Base-by-base conservation (phyloP, 208 protist species). In the Leishmania turanica region DNA sequence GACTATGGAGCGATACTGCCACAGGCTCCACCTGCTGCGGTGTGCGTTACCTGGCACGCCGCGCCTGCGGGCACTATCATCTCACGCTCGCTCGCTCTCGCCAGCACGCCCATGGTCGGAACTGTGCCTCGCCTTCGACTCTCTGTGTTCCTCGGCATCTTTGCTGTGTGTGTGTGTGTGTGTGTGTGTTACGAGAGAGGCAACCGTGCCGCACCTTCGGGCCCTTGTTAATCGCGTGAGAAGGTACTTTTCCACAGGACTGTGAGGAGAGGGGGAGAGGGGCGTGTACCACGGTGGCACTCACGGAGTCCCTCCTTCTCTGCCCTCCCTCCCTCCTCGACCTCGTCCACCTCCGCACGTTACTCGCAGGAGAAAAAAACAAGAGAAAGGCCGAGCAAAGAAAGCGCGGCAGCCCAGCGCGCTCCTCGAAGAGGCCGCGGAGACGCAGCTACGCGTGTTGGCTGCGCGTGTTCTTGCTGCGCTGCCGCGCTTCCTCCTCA, bases 401-500 rank as follows among this genome's bases (percentile, higher is more conserved):
- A 72, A 42, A 6, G 42, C 24, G 7, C 40, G 7, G n/a, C 51
- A 51, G 69, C 45, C 24, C 15, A 73, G 69, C 2, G 27, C 24
- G 13, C 13, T 51, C 24, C 47, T 27, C 72, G n/a, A 47, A 62
- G 15, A 27, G 21, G 31, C n/a, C 51, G 17, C 1, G 31, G 42
- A 62, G 72, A 76, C n/a, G 42, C 51, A 42, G 8, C 45, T 76
- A 76, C 15, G 40, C 51, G 31, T 34, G 75, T 42, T 83, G 71
- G 8, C 77, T 75, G 17, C 72, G 81, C 37, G 31, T 66, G 9
- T 66, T 64, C 75, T 54, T 77, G 60, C 65, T 77, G 40, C 77
- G 75, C 80, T 80, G 84, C 78, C 81, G 66, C 45, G 82, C 74
- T 72, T 87, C 81, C 65, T 90, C 82, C 71, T 83, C 78, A 45